Evolutionary conservation across 2,329 filamentous ascomycete genomes (phyloP), one percentile per base, ranked within the genome.

Genomic region (Colletotrichum agaves): DNA sequence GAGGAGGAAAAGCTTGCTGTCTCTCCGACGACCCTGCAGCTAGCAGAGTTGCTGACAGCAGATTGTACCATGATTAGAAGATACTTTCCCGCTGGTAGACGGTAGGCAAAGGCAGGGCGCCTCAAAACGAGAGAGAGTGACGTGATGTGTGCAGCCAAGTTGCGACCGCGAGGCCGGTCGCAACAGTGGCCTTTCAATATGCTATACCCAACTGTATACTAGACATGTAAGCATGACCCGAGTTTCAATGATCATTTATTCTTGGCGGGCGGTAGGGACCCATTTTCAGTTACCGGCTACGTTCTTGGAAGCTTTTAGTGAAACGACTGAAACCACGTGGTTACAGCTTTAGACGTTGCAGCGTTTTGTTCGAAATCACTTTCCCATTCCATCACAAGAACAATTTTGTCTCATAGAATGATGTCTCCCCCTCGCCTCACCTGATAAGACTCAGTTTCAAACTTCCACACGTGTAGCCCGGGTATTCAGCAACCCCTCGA

Each of bases 121-220:
- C 37, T 19, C 27, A 39, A 23, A 15, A 44, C 23, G 56, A 63
- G 56, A 60, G 55, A 35, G 12, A 11, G 47, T 55, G 17, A 17
- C 15, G 41, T 55, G 46, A 31, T n/a, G 23, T 37, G 41, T 7
- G 15, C 12, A 33, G 19, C 23, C 27, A 47, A 31, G 12, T 58
- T 39, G 27, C 27, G 46, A 33, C 13, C 21, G 23, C 47, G 41
- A 55, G 47, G 33, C 39, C 31, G 23, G 33, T n/a, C n/a, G 53
- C 17, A 60, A 27, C 27, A 21, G 49, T 27, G 31, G 23, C 31
- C 41, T 69, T 58, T 37, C 27, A 19, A 67, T 62, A 69, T 64
- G 65, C 60, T 60, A 69, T 69, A 69, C 65, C 68, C 68, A 63
- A 41, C 56, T 70, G 68, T 70, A 70, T 44, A 69, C 44, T 70